phyloP scores from a whole-genome alignment of 345 rosid genomes.

The Corchorus capsularis region DNA sequence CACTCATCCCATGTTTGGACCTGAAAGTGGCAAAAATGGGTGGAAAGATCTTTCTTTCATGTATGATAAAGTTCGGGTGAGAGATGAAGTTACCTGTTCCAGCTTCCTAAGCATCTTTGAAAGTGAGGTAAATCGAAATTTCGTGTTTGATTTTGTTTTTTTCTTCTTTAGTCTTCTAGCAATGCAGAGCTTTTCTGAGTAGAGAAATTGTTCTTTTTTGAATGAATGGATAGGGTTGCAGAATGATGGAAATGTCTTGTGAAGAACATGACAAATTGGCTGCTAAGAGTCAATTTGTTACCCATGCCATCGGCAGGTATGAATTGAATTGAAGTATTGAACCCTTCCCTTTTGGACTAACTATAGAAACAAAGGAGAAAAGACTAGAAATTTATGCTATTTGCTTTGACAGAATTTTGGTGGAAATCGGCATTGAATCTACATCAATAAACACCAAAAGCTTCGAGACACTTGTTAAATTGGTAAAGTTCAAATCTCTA shows the following conservation, averaged over 20 bases:
- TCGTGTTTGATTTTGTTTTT: background rate
- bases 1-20: conserved; percentile 72
- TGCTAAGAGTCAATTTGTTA: conserved; percentile 57
- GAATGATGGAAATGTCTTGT: conserved; percentile 73
- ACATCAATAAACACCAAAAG: conserved; percentile 44
- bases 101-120: conserved; percentile 52
- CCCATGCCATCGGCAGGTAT: conserved; percentile 60
- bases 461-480: conserved; percentile 40
- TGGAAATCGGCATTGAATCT: conserved; percentile 47
- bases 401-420: conserved; percentile 31
- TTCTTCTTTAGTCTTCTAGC: background rate
- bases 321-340: background rate
- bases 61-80: conserved; percentile 54
- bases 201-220: background rate
- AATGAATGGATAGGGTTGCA: conserved; percentile 46
- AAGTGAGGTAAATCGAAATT: conserved; percentile 32
- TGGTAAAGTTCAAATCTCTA: conserved; percentile 20
- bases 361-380: no score
- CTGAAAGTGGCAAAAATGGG: conserved; percentile 57
- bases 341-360: no score
- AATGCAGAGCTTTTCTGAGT: no score
- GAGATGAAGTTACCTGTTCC: conserved; percentile 33
- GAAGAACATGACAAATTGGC: conserved; percentile 58
- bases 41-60: conserved; percentile 54
- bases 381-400: background rate